These are phyloP conservation scores for Zea mays DNA, from an alignment of 176 grass and related monocot genomes.

Conservation along the genomic window Zm-B73-REFERENCE-NAM-5.0 NC_050098.1:217306001-217306500, in stretches of 20 bases:
- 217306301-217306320: too few species aligned
- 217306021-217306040: not conserved
- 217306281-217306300: not conserved
- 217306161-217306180: too few species aligned
- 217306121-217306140: constrained; percentile 7
- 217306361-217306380: constrained; percentile 1
- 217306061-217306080: not conserved
- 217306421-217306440: constrained; percentile 26
- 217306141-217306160: not conserved
- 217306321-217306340: constrained; percentile 26
- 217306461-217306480: constrained; percentile 61
- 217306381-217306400: not conserved
- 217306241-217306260: not conserved
- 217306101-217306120: not conserved
- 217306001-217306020: not conserved
- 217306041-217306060: not conserved
- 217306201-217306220: constrained; percentile 48
- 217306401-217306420: constrained; percentile 1
- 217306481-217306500: not conserved
- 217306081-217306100: not conserved
- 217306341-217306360: constrained; percentile 31
- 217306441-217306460: constrained; percentile 36
- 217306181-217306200: not conserved
- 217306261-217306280: constrained; percentile 30
- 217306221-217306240: not conserved